A percentile compares a stretch with the other conserved stretches of the same genome.
Evolutionary conservation across 768 basidiomycete genomes (phyloP).

Genomic region (Boletus pseudopeckii): DNA sequence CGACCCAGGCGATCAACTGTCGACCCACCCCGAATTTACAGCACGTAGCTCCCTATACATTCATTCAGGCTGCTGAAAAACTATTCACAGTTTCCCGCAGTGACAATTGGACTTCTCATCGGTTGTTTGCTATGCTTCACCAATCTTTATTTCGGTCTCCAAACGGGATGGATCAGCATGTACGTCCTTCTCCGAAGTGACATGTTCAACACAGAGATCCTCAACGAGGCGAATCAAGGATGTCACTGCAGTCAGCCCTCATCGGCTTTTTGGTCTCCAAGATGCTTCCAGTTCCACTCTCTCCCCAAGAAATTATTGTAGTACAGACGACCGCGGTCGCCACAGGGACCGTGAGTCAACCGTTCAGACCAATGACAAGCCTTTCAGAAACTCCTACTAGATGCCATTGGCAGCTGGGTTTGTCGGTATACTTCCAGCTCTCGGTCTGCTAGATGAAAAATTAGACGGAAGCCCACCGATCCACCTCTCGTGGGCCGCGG

Average conservation of each 20-base stretch:
- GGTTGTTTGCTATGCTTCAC: slow-evolving; percentile 90
- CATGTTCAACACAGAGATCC: not conserved
- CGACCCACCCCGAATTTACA: slow-evolving; percentile 29
- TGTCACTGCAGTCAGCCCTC: slow-evolving; percentile 92
- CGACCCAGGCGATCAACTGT: not conserved
- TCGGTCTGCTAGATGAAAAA: slow-evolving; percentile 69
- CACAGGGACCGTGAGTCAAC: slow-evolving; percentile 58
- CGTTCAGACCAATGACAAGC: not conserved
- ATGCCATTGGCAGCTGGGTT: slow-evolving; percentile 88
- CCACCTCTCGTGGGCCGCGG: slow-evolving; percentile 64
- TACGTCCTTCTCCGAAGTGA: slow-evolving; percentile 30
- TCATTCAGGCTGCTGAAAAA: not conserved
- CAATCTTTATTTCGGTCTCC: slow-evolving; percentile 83
- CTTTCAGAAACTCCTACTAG: slow-evolving; percentile 18
- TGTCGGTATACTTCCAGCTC: slow-evolving; percentile 90
- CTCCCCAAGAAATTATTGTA: slow-evolving; percentile 91
- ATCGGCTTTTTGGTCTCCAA: slow-evolving; percentile 86
- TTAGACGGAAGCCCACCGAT: slow-evolving; percentile 78
- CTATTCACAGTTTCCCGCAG: slow-evolving; percentile 45
- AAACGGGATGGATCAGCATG: slow-evolving; percentile 92
- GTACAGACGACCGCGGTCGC: slow-evolving; percentile 95
- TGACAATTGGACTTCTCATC: slow-evolving; percentile 74
- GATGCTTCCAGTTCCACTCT: slow-evolving; percentile 66
- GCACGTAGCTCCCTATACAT: slow-evolving; percentile 10
- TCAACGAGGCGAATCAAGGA: slow-evolving; percentile 49